Base-by-base conservation (phyloP, 306 rosid species). In the Pueraria montana region DNA sequence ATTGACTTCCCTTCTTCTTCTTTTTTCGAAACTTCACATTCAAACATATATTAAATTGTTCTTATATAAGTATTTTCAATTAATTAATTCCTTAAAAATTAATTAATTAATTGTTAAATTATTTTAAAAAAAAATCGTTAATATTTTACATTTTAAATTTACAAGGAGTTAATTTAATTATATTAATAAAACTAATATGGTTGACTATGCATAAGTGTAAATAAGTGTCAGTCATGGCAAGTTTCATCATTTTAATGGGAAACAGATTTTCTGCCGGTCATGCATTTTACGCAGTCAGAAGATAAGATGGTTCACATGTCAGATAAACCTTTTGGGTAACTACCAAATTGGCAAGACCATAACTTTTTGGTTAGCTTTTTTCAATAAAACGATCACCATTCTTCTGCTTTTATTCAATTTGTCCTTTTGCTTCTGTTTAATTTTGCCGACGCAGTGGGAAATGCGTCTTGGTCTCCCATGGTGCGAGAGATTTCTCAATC, bases 281-380 rank as follows among this genome's bases (percentile, higher is more conserved):
- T 13, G n/a, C n/a, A n/a, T n/a, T n/a, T n/a, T n/a, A n/a, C n/a
- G n/a, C n/a, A n/a, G n/a, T n/a, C n/a, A n/a, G n/a, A n/a, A n/a
- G n/a, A n/a, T n/a, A n/a, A n/a, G 4, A 46, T 3, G 52, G 12
- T 46, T 46, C n/a, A 46, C 17, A 46, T 46, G 6, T 13, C n/a
- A 12, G 90, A 90, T 90, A 59, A 87, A 84, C 80, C 89, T 93
- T 9, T 74, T 90, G 82, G 95, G 94, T 18, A 92, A 93, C 67
- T 65, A 82, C 84, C 83, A 89, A 59, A 90, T 89, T 50, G 94
- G 93, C 43, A 89, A 91, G 79, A 88, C 95, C 13, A n/a, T n/a
- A 86, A 89, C 79, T 93, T 93, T 80, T 55, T 88, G 90, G 94
- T 91, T 68, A 18, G 78, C 55, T 34, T 66, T 14, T 30, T 65